phyloP scores from a whole-genome alignment of 2,329 filamentous ascomycete species.

The Fusarium sulawesiense region DNA sequence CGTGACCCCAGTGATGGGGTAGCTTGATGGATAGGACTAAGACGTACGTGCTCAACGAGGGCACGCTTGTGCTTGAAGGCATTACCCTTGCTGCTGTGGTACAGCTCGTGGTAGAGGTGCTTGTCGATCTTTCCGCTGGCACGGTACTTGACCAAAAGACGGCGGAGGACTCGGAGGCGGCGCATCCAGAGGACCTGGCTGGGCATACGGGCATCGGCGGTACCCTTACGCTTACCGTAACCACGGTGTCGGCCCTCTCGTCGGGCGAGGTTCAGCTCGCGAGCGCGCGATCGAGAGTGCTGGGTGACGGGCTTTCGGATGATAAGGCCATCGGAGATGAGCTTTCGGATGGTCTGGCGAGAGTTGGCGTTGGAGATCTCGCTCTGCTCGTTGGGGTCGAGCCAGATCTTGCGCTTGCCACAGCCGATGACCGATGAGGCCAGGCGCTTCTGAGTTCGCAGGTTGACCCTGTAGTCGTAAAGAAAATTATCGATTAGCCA shows the following conservation, averaged over 20 bases:
- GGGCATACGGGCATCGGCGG: constrained; percentile 98
- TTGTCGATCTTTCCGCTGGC: constrained; percentile 99
- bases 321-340: constrained; percentile 99
- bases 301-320: constrained; percentile 99
- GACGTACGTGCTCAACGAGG: constrained; percentile 98
- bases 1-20: background rate
- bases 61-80: constrained; percentile 99
- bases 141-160: constrained; percentile 99
- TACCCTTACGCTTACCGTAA: constrained; percentile 99
- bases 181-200: constrained; percentile 99
- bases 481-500: constrained; percentile 47
- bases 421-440: constrained; percentile 98
- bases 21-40: constrained; percentile 57
- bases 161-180: constrained; percentile 98
- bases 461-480: constrained; percentile 83
- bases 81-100: constrained; percentile 99
- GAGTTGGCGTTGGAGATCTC: constrained; percentile 99
- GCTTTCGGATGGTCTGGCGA: constrained; percentile 99
- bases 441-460: constrained; percentile 99
- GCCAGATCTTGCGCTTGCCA: constrained; percentile 99
- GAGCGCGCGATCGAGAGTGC: constrained; percentile 97
- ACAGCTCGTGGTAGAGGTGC: constrained; percentile 99
- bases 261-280: constrained; percentile 93
- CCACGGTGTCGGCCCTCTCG: constrained; percentile 97
- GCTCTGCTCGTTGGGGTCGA: constrained; percentile 98